Base-by-base conservation (phyloP, 495 filamentous ascomycete genomes). In the Lasiosphaeria hispida region DNA sequence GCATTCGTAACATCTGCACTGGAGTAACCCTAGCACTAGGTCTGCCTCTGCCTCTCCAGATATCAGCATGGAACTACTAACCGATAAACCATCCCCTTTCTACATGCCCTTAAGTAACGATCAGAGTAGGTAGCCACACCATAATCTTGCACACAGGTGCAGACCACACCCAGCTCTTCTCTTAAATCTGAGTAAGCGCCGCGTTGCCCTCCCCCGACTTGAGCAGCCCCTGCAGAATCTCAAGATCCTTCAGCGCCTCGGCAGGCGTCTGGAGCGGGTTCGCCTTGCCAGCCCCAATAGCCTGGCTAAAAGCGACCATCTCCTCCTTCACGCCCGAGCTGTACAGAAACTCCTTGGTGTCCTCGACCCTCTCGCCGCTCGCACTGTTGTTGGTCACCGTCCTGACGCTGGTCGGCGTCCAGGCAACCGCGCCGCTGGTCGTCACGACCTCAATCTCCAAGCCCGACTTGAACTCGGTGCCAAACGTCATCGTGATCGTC, bases 161-260 rank as follows among this genome's bases (percentile, higher is more conserved):
- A 30, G 23, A 30, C 23, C 23, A 30, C 23, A 30, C 23, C 23
- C 23, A 30, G 5, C 23, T 30, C 23, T 30, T 30, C 23, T 30
- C 23, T 30, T 30, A 30, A 5, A 30, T 30, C 23, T 2, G 23
- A 30, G 23, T 30, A 30, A 30, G 23, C 19, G n/a, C 41, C 0
- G 83, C 85, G 9, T 78, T 68, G 13, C 66, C 67, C 60, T 83
- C 83, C 1, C 86, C 84, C 67, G 83, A 86, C 67, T 69, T 74
- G 61, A 89, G 65, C 72, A 88, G 78, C 53, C 75, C 72, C 71
- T 88, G 84, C 74, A 83, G 63, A 55, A 92, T 64, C 70, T 87
- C 81, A 58, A 94, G 68, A 76, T 92, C 90, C 44, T 71, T 80
- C 67, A 90, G 69, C 45, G 85, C 89, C 66, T 91, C 80, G 61